These are phyloP conservation scores for Miamiensis avidus DNA, from an alignment of 169 alveolate genomes.

Conservation along the genomic window DNA sequence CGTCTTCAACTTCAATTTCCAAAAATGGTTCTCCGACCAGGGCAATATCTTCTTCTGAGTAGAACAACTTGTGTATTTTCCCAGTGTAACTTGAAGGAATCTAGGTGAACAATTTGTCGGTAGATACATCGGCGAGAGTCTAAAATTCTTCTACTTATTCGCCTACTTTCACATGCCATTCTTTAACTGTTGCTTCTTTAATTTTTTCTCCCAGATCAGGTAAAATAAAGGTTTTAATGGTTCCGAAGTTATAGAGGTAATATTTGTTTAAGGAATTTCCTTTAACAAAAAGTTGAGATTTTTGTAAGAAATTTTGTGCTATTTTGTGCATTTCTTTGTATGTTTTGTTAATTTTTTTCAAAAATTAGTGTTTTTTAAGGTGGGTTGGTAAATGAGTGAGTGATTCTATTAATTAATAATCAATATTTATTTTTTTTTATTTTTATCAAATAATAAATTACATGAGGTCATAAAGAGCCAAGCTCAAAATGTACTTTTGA, in stretches of 20 bases:
- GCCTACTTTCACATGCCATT: constrained; percentile 92
- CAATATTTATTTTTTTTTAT: too few species aligned
- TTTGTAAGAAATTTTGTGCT: too few species aligned
- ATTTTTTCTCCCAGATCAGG: constrained; percentile 84
- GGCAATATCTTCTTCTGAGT: constrained; percentile 80
- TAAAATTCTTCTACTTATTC: constrained; percentile 93
- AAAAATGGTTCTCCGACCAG: constrained; percentile 57
- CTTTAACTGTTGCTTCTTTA: constrained; percentile 92
- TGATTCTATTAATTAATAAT: too few species aligned
- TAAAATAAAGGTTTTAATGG: constrained; percentile 48
- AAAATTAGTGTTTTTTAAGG: too few species aligned
- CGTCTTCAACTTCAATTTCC: constrained; percentile 51
- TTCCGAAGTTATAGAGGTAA: constrained; percentile 36
- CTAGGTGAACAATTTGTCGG: constrained; percentile 95
- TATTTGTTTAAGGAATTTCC: too few species aligned
- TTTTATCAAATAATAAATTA: too few species aligned
- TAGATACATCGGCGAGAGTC: constrained; percentile 91
- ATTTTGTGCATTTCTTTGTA: too few species aligned
- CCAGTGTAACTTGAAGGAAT: constrained; percentile 93
- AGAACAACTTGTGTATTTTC: constrained; percentile 84
- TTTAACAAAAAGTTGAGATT: too few species aligned
- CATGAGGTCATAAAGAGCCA: too few species aligned
- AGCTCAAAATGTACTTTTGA: too few species aligned
- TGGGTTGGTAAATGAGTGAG: too few species aligned
- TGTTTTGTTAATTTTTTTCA: too few species aligned